Evolutionary conservation across 768 basidiomycete species (phyloP).

Genomic region (Rubroboletus satanas): DNA sequence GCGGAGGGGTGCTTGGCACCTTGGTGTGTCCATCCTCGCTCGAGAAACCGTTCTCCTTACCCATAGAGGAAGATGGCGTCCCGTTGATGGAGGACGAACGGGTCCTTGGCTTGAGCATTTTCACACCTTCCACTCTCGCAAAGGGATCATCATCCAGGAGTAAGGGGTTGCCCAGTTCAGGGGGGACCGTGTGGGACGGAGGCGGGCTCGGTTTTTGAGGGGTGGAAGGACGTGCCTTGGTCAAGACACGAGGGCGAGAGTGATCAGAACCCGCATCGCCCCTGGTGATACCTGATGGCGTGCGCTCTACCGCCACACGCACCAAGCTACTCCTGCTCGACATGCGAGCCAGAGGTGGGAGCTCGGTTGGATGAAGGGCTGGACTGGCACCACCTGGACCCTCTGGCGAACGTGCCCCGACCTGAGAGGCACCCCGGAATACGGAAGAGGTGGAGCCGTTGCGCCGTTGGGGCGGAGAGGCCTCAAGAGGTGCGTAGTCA

Average conservation of each 20-base stretch:
- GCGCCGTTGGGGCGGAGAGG: not conserved
- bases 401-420: not conserved
- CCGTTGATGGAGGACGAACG: slow-evolving; percentile 1
- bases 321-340: slow-evolving; percentile 14
- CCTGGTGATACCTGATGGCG: slow-evolving; percentile 1
- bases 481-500: slow-evolving; percentile 13
- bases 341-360: slow-evolving; percentile 10
- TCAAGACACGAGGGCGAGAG: slow-evolving; percentile 22
- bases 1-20: not conserved
- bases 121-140: slow-evolving; percentile 52
- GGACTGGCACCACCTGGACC: not conserved
- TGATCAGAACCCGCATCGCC: slow-evolving; percentile 14
- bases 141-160: slow-evolving; percentile 42
- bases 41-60: slow-evolving; percentile 1
- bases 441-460: slow-evolving; percentile 2
- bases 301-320: slow-evolving; percentile 10
- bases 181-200: slow-evolving; percentile 6
- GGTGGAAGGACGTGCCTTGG: slow-evolving; percentile 34
- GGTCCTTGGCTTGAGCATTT: slow-evolving; percentile 35
- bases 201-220: slow-evolving; percentile 24
- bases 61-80: not conserved
- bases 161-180: slow-evolving; percentile 18
- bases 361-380: slow-evolving; percentile 10
- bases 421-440: not conserved
- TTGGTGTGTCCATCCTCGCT: slow-evolving; percentile 12